Evolutionary conservation across 805 yeast species (phyloP).

Genomic region (Kazachstania viticola): DNA sequence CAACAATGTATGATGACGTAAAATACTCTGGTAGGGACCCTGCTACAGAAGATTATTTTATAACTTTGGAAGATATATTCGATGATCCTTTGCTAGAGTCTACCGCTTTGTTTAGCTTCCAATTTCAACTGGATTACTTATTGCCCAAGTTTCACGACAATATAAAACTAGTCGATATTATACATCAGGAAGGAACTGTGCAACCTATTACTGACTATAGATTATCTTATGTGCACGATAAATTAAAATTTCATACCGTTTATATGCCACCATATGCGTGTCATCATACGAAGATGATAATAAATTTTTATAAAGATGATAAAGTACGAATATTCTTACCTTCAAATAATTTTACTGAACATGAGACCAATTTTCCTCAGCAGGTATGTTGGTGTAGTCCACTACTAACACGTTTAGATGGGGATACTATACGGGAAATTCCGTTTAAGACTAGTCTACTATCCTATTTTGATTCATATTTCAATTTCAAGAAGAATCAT

Average conservation of each 20-base stretch:
- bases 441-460: slow-evolving; percentile 37
- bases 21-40: no score
- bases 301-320: slow-evolving; percentile 39
- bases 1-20: slow-evolving; percentile 12
- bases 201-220: slow-evolving; percentile 11
- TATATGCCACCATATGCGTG: slow-evolving; percentile 31
- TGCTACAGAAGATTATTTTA: no score
- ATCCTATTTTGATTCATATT: slow-evolving; percentile 36
- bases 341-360: slow-evolving; percentile 45
- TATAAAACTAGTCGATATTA: slow-evolving; percentile 15
- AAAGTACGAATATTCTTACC: slow-evolving; percentile 42
- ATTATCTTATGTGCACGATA: slow-evolving; percentile 3
- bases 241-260: slow-evolving; percentile 21
- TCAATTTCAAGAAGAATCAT: slow-evolving; percentile 15
- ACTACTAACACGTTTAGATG: slow-evolving; percentile 14
- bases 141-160: slow-evolving; percentile 20
- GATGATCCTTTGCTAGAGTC: slow-evolving; percentile 26
- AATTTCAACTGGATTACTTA: slow-evolving; percentile 32
- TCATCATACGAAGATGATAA: slow-evolving; percentile 61
- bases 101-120: slow-evolving; percentile 39
- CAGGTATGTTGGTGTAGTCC: slow-evolving; percentile 63
- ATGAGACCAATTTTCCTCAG: slow-evolving; percentile 47
- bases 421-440: slow-evolving; percentile 1
- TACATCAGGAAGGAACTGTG: slow-evolving; percentile 27
- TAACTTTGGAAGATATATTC: slow-evolving; percentile 22